Conservation (phyloP, 805 yeast species). For the Teunomyces atbi region DNA sequence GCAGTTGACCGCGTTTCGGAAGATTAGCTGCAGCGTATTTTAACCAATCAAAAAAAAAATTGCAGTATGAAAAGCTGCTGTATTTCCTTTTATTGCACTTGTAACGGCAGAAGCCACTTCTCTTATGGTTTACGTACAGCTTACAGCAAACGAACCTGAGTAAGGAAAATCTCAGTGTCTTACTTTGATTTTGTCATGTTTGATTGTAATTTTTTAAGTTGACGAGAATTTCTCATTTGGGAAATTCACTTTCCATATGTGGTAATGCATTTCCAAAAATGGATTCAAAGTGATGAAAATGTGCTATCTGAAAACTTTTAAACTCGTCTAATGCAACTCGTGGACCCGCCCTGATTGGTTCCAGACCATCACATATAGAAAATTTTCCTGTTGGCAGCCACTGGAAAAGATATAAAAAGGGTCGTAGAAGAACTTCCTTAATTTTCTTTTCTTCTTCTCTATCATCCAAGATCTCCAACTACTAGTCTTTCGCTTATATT, state of each 20-base stretch:
- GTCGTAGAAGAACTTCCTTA: no score
- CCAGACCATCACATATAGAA: neutral
- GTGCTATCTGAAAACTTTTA: neutral
- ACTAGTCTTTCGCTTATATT: conserved; percentile 11
- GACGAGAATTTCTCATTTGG: neutral
- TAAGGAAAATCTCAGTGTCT: no score
- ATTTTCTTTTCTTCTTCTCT: neutral
- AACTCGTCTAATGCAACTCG: neutral
- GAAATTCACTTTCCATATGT: neutral
- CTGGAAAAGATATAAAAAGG: neutral
- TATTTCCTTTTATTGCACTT: no score
- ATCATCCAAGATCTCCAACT: conserved; percentile 4
- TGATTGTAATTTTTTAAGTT: neutral
- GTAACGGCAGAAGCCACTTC: no score
- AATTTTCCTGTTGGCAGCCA: conserved; percentile 1
- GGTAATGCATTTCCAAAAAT: neutral
- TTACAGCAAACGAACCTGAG: no score
- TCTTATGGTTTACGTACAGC: no score
- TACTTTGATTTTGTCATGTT: neutral
- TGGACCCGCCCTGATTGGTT: neutral
- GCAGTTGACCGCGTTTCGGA: no score
- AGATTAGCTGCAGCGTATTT: no score
- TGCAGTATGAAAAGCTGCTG: no score
- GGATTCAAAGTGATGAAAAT: neutral
- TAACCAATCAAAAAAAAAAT: no score